Conservation (phyloP, 202 grass and related monocot species). For the Carex arenaria region DNA sequence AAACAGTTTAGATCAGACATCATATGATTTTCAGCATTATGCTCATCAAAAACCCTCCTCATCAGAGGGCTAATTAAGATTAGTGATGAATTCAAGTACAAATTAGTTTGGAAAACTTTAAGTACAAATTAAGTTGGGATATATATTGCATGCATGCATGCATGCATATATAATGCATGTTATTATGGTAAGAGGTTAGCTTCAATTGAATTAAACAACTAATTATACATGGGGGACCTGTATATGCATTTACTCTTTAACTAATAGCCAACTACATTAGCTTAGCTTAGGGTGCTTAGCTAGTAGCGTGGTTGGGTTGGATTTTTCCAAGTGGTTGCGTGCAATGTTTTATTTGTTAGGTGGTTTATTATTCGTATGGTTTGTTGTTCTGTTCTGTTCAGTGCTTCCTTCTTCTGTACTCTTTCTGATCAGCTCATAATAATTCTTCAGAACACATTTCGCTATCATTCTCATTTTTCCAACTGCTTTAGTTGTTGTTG, state of each 20-base stretch:
- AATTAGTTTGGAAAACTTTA: background rate
- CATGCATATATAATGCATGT: background rate
- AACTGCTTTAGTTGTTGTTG: background rate
- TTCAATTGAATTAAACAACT: background rate
- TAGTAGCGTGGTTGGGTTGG: background rate
- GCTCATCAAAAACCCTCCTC: no score
- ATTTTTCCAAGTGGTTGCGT: slow-evolving; percentile 15
- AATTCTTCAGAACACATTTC: background rate
- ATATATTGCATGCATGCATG: background rate
- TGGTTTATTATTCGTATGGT: background rate
- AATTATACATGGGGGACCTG: background rate
- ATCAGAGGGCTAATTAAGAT: background rate
- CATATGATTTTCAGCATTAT: no score
- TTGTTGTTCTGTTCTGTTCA: background rate
- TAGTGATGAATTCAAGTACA: background rate
- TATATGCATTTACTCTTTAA: slow-evolving; percentile 1
- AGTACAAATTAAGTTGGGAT: background rate
- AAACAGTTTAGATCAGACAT: no score
- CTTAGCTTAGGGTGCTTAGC: background rate
- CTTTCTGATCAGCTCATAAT: background rate
- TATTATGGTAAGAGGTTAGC: background rate
- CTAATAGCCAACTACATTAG: background rate
- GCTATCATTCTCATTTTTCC: background rate
- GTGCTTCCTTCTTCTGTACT: slow-evolving; percentile 12
- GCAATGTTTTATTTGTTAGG: background rate